Evolutionary conservation across 257 asterid genomes (phyloP).

Genomic region (Buddleja alternifolia): DNA sequence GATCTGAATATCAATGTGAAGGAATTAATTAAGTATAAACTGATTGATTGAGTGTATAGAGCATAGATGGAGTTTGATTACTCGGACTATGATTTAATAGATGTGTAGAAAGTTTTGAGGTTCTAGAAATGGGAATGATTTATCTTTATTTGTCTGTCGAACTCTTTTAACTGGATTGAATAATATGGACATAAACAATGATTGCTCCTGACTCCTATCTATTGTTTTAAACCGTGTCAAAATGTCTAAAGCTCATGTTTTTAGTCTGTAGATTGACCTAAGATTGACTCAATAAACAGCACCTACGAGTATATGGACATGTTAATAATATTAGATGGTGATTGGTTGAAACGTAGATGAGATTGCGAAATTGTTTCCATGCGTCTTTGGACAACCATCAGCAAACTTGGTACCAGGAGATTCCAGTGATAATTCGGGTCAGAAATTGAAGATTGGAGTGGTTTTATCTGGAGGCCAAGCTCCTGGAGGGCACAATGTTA

Average conservation of each 20-base stretch:
- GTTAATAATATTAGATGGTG: slow-evolving; percentile 1
- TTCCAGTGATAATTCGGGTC: slow-evolving; percentile 35
- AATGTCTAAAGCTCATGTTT: not conserved
- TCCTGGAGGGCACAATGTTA: slow-evolving; percentile 89
- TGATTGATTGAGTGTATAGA: not conserved
- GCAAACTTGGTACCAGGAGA: slow-evolving; percentile 55
- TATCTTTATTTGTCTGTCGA: not conserved
- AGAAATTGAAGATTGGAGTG: slow-evolving; percentile 68
- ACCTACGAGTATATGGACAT: not conserved
- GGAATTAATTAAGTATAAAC: not conserved
- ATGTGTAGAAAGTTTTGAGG: not conserved
- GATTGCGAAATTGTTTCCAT: slow-evolving; percentile 69
- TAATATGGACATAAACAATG: not conserved
- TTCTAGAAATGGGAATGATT: not conserved
- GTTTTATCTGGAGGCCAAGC: slow-evolving; percentile 86
- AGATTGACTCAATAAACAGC: not conserved
- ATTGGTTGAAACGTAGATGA: slow-evolving; percentile 51
- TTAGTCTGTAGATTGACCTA: slow-evolving; percentile 10
- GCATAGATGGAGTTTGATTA: not conserved
- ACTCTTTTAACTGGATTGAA: not conserved
- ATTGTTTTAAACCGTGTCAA: not conserved
- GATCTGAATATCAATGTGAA: not conserved
- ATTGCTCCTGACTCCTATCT: not conserved
- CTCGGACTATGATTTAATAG: not conserved
- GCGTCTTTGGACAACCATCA: slow-evolving; percentile 69